phyloP scores from a whole-genome alignment of 805 yeast genomes.

The Phaffomyces thermotolerans region DNA sequence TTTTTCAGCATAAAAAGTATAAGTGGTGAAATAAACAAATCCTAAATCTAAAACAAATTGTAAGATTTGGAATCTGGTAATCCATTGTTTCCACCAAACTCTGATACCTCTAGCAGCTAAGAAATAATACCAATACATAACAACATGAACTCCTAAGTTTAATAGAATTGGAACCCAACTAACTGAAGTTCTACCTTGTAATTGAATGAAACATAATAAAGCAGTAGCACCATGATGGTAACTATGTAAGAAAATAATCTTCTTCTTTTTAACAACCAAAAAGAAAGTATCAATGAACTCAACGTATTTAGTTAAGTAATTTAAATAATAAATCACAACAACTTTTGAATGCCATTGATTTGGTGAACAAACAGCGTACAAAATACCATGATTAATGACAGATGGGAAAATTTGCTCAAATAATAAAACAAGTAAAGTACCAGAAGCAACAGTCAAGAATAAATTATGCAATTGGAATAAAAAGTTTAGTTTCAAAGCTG shows the following conservation, averaged over 20 bases:
- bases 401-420: constrained; percentile 85
- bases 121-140: constrained; percentile 98
- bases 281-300: constrained; percentile 90
- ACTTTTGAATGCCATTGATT: constrained; percentile 79
- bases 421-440: constrained; percentile 56
- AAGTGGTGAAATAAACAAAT: constrained; percentile 91
- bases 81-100: constrained; percentile 99
- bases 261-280: constrained; percentile 86
- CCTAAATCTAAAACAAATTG: constrained; percentile 86
- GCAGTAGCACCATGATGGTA: constrained; percentile 99
- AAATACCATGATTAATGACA: constrained; percentile 63
- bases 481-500: constrained; percentile 66
- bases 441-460: constrained; percentile 61
- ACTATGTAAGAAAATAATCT: constrained; percentile 86
- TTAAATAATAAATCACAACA: constrained; percentile 81
- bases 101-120: constrained; percentile 86
- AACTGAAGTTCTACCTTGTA: constrained; percentile 82
- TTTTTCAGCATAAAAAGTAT: constrained; percentile 74
- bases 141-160: constrained; percentile 87
- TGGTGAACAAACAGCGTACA: constrained; percentile 73
- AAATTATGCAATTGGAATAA: constrained; percentile 85
- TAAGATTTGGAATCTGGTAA: constrained; percentile 88
- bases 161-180: constrained; percentile 92
- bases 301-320: constrained; percentile 81
- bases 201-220: constrained; percentile 84